These are phyloP conservation scores for Saccharomyces hybrid DNA, from an alignment of 1,139 yeast species.

Conservation along the genomic window DNA sequence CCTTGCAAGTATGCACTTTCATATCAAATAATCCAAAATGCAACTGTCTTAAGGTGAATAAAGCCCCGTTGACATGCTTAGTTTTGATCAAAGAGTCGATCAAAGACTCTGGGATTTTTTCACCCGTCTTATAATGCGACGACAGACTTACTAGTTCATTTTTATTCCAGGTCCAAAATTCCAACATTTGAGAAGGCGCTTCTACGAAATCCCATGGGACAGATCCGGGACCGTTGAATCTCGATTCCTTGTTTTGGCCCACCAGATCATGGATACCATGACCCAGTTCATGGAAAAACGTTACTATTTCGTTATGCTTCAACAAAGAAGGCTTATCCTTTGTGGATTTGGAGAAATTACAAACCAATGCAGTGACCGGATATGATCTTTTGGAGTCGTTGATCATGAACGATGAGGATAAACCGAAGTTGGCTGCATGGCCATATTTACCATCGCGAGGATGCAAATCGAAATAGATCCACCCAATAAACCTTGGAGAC, in stretches of 20 bases:
- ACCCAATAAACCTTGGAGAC: conserved; percentile 60
- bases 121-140: conserved; percentile 57
- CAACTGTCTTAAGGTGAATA: conserved; percentile 64
- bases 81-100: conserved; percentile 55
- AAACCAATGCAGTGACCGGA: conserved; percentile 73
- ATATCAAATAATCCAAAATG: conserved; percentile 74
- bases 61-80: conserved; percentile 70
- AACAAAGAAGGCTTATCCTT: conserved; percentile 64
- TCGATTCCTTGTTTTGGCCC: conserved; percentile 54
- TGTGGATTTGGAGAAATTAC: conserved; percentile 78
- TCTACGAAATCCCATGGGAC: conserved; percentile 84
- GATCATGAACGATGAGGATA: conserved; percentile 53
- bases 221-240: conserved; percentile 64
- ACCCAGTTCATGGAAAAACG: conserved; percentile 85
- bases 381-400: conserved; percentile 45
- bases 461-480: conserved; percentile 72
- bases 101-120: conserved; percentile 50
- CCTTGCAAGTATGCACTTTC: conserved; percentile 51
- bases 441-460: conserved; percentile 84
- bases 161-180: conserved; percentile 81
- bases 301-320: conserved; percentile 71
- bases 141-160: conserved; percentile 53
- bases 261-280: conserved; percentile 80
- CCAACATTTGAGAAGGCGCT: conserved; percentile 85
- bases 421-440: conserved; percentile 77